These are phyloP conservation scores for Psilocybe subaeruginosa DNA, from an alignment of 768 basidiomycete genomes.

Conservation along the genomic window DNA sequence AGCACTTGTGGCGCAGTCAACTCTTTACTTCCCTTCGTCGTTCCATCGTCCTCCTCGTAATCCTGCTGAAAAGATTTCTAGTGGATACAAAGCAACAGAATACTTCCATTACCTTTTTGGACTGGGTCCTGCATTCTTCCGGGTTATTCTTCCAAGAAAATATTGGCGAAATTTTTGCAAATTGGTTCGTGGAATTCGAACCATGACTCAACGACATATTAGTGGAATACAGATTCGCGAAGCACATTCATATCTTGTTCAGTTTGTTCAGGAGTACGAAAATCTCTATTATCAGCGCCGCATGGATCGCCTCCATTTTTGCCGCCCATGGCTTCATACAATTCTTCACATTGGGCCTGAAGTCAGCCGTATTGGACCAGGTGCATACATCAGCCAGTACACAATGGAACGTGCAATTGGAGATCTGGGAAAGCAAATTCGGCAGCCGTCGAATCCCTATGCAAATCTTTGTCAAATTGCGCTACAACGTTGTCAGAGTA, in stretches of 20 bases:
- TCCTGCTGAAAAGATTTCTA: conserved; percentile 36
- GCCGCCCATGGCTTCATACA: conserved; percentile 33
- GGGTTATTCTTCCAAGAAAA: conserved; percentile 22
- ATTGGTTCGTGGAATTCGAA: conserved; percentile 23
- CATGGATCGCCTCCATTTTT: conserved; percentile 32
- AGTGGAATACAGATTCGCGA: conserved; percentile 17
- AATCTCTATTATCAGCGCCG: conserved; percentile 32
- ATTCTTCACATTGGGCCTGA: conserved; percentile 32
- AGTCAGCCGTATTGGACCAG: conserved; percentile 23
- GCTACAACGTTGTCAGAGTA: conserved; percentile 9
- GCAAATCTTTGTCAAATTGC: conserved; percentile 11
- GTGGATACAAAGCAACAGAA: conserved; percentile 39
- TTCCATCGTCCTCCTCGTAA: conserved; percentile 22
- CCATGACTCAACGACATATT: conserved; percentile 26
- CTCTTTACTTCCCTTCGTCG: conserved; percentile 16
- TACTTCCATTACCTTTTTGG: conserved; percentile 32
- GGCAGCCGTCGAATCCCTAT: conserved; percentile 11
- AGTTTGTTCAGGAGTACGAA: conserved; percentile 37
- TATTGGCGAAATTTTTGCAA: conserved; percentile 34
- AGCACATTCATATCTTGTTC: conserved; percentile 25
- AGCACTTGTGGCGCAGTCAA: conserved; percentile 26
- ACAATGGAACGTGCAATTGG: conserved; percentile 16
- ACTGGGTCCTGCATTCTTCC: conserved; percentile 31
- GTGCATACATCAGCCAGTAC: conserved; percentile 6
- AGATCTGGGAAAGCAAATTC: conserved; percentile 13